These are phyloP conservation scores for Gynostemma pentaphyllum DNA, from an alignment of 306 rosid species.

Conservation along the genomic window DNA sequence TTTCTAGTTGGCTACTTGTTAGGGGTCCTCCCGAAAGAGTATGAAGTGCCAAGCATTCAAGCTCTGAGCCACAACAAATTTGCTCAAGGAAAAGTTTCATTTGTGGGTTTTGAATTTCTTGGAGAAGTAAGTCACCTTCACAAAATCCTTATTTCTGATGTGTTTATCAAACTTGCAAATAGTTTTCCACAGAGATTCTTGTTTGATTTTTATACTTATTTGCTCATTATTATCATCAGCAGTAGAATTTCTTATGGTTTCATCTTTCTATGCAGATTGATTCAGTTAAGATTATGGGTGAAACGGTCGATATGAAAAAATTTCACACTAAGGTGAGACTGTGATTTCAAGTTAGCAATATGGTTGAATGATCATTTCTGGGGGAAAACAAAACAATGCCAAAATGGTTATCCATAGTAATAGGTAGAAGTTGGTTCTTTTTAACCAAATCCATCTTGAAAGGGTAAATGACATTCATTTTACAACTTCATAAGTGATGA, in stretches of 20 bases:
- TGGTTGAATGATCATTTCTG: background rate
- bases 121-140: slow-evolving; percentile 49
- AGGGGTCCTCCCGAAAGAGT: slow-evolving; percentile 80
- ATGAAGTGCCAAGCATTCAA: slow-evolving; percentile 65
- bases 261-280: background rate
- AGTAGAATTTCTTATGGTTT: background rate
- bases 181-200: background rate
- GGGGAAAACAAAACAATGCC: no score
- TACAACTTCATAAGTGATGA: no score
- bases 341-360: background rate
- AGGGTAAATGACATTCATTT: no score
- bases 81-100: slow-evolving; percentile 63
- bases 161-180: background rate
- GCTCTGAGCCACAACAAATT: slow-evolving; percentile 22
- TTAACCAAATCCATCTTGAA: no score
- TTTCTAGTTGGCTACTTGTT: slow-evolving; percentile 78
- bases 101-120: slow-evolving; percentile 76
- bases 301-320: background rate
- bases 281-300: background rate
- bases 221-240: background rate
- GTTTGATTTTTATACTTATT: background rate
- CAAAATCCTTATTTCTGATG: background rate
- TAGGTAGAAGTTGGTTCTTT: no score
- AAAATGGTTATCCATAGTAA: no score
- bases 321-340: background rate